Conservation (phyloP, 805 yeast species). For the Cyberlindnera suaveolens region DNA sequence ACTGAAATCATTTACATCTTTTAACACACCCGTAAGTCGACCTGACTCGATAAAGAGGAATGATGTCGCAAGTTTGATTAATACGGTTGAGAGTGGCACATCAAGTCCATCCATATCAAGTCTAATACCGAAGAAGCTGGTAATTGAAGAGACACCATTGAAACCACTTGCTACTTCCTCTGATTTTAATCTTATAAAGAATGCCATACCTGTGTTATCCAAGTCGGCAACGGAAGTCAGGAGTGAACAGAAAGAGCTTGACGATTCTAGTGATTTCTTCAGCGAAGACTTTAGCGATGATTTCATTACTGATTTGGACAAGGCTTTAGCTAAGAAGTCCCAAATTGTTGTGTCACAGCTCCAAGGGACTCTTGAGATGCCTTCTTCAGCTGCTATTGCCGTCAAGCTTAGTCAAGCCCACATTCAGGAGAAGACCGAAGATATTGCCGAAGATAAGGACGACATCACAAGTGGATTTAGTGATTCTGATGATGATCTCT, state of each 20-base stretch:
- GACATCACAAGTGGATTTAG: not conserved
- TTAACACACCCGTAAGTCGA: constrained; percentile 8
- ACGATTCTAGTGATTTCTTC: constrained; percentile 17
- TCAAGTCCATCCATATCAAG: constrained; percentile 8
- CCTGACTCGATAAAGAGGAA: constrained; percentile 6
- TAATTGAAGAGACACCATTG: constrained; percentile 11
- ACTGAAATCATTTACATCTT: constrained; percentile 1
- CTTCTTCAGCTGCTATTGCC: not conserved
- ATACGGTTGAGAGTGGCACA: constrained; percentile 9
- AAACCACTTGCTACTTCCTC: not conserved
- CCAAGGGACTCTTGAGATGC: not conserved
- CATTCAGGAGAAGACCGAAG: not conserved
- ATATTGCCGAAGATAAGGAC: not conserved
- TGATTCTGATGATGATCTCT: constrained; percentile 11
- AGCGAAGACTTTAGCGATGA: constrained; percentile 23
- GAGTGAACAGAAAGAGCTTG: constrained; percentile 2
- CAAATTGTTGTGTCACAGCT: not conserved
- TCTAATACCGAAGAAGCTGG: not conserved
- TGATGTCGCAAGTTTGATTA: constrained; percentile 17
- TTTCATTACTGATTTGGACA: constrained; percentile 15
- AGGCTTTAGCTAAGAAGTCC: not conserved
- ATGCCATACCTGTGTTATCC: not conserved
- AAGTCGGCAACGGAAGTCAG: too few species aligned
- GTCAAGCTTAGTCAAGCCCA: not conserved
- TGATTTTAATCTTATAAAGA: not conserved